Base-by-base conservation (phyloP, 345 rosid species). In the Eucalyptus brandiana region DNA sequence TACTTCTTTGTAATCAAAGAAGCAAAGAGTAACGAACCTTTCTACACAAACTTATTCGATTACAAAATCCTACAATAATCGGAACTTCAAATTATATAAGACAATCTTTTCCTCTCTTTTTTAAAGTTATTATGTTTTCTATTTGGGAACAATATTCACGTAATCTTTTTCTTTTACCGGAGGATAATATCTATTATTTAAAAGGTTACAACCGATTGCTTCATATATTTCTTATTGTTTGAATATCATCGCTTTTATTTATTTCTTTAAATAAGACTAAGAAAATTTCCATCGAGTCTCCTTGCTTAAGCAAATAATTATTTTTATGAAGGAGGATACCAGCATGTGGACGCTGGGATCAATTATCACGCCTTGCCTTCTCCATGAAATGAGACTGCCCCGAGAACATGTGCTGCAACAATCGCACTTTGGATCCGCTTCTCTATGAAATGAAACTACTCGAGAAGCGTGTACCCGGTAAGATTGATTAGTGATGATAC, bases 361-460 rank as follows among this genome's bases (percentile, higher is more conserved):
- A 37, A 9, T n/a, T 8, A 30, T 62, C 18, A 18, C 58, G 96
- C 99, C 97, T 95, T 80, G 91, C 88, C 21, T 95, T 91, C 86
- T 89, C 91, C 37, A 96, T 94, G 90, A 92, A 93, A 88, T 88
- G 88, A 28, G 30, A 95, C 94, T 88, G 93, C 58, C 94, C 24
- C 96, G 56, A 96, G 93, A 96, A 95, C 50, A 96, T 89, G 88
- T 94, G 94, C 89, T 95, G 99, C 91, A 97, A 87, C 44, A 96
- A 96, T 91, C 96, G 98, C 62, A 88, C 91, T 91, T 90, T 94
- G 91, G 98, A 95, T 53, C 56, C 4, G 56, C 56, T 53, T 53
- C 56, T 53, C 56, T 53, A 53, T 53, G 56, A 53, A 53, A 53
- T 53, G 9, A 53, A 53, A 53, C 56, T 53, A 53, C 24, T 53